These are phyloP conservation scores for Coniosporium tulheliwenetii DNA, from an alignment of 2,329 filamentous ascomycete genomes.

Conservation along the genomic window DNA sequence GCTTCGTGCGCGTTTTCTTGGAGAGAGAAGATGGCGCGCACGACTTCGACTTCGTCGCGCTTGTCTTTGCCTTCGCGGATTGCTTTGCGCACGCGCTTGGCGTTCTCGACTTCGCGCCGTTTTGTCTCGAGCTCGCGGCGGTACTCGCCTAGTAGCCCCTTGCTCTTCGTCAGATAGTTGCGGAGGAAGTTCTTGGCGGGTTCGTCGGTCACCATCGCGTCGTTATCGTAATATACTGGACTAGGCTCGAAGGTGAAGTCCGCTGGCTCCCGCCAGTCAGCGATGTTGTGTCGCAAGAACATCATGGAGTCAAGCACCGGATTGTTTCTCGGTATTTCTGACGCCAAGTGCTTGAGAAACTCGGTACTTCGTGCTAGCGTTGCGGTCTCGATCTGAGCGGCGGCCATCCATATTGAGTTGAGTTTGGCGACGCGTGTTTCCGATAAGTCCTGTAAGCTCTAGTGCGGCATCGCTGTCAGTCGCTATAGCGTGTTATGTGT, in stretches of 20 bases:
- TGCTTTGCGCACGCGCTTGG: slow-evolving; percentile 57
- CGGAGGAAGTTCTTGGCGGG: slow-evolving; percentile 77
- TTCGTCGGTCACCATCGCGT: slow-evolving; percentile 72
- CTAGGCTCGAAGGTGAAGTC: slow-evolving; percentile 86
- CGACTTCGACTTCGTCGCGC: slow-evolving; percentile 73
- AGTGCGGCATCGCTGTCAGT: neutral
- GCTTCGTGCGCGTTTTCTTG: slow-evolving; percentile 76
- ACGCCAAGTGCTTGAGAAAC: slow-evolving; percentile 54
- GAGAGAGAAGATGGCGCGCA: slow-evolving; percentile 65
- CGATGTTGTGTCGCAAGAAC: slow-evolving; percentile 88
- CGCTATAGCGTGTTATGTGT: neutral
- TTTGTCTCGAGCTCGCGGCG: slow-evolving; percentile 76
- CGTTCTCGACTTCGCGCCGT: slow-evolving; percentile 64
- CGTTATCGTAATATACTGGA: slow-evolving; percentile 93
- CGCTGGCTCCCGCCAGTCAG: slow-evolving; percentile 64
- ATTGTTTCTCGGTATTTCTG: slow-evolving; percentile 75
- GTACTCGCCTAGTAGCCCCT: slow-evolving; percentile 64
- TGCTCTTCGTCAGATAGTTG: slow-evolving; percentile 84
- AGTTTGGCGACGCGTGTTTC: slow-evolving; percentile 75
- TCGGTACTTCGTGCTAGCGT: slow-evolving; percentile 60
- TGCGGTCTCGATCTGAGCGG: slow-evolving; percentile 63
- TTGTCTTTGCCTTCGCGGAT: slow-evolving; percentile 76
- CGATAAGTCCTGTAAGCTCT: slow-evolving; percentile 74
- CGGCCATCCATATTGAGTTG: slow-evolving; percentile 73
- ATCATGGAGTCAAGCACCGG: slow-evolving; percentile 91